These are phyloP conservation scores for Ceratopteris richardii DNA, from an alignment of 75 land plant species.

Conservation along the genomic window DNA sequence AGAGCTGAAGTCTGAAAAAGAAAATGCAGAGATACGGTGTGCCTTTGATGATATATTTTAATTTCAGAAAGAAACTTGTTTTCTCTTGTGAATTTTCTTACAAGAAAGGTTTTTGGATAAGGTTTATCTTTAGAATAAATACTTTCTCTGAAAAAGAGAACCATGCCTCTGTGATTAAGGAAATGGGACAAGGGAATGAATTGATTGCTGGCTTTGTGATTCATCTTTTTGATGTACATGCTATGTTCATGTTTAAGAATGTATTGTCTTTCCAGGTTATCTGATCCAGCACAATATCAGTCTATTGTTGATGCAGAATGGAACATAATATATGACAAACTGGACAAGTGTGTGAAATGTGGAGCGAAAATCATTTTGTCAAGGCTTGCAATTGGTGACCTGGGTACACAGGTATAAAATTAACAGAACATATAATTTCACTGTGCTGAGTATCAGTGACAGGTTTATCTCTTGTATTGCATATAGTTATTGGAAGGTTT, in stretches of 20 bases:
- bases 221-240: too few species aligned
- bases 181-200: too few species aligned
- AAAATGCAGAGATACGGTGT: conserved; percentile 97
- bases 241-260: too few species aligned
- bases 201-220: too few species aligned
- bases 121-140: too few species aligned
- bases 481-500: neutral
- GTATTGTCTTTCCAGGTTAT: conserved; percentile 40
- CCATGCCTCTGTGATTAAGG: too few species aligned
- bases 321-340: conserved; percentile 98
- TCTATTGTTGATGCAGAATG: conserved; percentile 99
- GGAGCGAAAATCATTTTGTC: conserved; percentile 93
- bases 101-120: too few species aligned
- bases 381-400: conserved; percentile 91
- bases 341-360: conserved; percentile 91
- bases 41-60: too few species aligned
- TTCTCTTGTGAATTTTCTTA: neutral
- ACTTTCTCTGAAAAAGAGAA: too few species aligned
- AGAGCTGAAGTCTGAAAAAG: conserved; percentile 96
- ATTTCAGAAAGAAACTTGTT: neutral
- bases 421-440: neutral
- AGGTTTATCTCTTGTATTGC: neutral
- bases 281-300: conserved; percentile 91
- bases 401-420: conserved; percentile 83
- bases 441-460: neutral